phyloP scores from a whole-genome alignment of 257 asterid genomes.

The Capsicum pubescens region DNA sequence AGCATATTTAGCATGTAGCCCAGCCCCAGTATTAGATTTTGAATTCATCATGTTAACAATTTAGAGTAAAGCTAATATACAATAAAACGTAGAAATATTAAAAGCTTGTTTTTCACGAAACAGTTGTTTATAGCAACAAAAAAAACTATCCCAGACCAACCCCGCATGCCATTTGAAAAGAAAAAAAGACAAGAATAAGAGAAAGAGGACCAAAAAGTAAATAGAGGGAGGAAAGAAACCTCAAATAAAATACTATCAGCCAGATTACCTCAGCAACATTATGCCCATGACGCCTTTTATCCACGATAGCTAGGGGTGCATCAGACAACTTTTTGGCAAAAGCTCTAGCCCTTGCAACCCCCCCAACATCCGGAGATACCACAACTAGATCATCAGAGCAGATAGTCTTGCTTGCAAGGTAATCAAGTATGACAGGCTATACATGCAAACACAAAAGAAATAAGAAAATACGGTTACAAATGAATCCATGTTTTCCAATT shows the following conservation, averaged over 20 bases:
- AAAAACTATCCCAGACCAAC: not conserved
- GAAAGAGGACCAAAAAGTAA: not conserved
- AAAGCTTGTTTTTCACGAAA: constrained; percentile 5
- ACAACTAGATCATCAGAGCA: constrained; percentile 79
- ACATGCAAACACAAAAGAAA: constrained; percentile 30
- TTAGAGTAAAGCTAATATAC: constrained; percentile 1
- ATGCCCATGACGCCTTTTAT: constrained; percentile 91
- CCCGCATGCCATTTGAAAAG: not conserved
- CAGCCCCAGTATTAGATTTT: not conserved
- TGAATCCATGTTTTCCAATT: not conserved
- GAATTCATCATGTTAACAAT: not conserved
- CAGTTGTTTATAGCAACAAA: not conserved
- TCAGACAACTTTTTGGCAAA: constrained; percentile 93
- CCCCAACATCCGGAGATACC: constrained; percentile 98
- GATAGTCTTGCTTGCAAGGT: constrained; percentile 90
- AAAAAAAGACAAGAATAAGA: not conserved
- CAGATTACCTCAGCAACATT: constrained; percentile 80
- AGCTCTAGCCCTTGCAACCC: constrained; percentile 95
- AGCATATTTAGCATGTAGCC: not conserved
- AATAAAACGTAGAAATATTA: not conserved
- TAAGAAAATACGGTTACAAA: not conserved
- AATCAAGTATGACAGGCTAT: constrained; percentile 92
- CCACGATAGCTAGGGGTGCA: constrained; percentile 95
- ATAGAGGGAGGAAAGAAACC: not conserved
- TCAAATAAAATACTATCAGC: constrained; percentile 7